Conservation (phyloP, 192 early-diverging fungal species). For the Coemansia nantahalensis region DNA sequence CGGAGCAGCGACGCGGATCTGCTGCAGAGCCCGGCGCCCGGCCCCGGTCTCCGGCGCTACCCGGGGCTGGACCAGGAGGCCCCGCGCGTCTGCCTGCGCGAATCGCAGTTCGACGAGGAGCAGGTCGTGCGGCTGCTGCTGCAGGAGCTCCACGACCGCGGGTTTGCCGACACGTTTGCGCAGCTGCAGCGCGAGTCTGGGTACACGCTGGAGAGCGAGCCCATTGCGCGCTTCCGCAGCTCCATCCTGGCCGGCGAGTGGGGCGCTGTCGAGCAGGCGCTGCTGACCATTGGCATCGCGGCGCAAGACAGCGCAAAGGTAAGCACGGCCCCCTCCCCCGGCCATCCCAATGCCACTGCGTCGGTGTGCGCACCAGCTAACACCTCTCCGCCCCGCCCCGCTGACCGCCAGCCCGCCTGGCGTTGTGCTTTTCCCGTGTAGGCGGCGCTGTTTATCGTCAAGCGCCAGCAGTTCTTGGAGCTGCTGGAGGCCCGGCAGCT, state of each 20-base stretch:
- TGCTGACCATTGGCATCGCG: constrained; percentile 45
- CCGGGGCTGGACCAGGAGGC: constrained; percentile 34
- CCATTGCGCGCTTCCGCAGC: constrained; percentile 67
- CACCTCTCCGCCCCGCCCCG: too few relatives aligned
- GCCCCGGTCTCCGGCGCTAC: constrained; percentile 20
- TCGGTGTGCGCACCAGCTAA: too few relatives aligned
- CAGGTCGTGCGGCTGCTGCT: constrained; percentile 88
- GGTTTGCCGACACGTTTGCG: constrained; percentile 68
- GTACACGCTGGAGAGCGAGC: constrained; percentile 67
- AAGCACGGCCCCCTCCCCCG: constrained; percentile 3
- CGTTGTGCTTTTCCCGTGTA: constrained; percentile 11
- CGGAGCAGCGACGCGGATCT: constrained; percentile 8
- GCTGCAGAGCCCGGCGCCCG: not conserved
- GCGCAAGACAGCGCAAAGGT: constrained; percentile 17
- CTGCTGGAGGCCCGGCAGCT: constrained; percentile 67
- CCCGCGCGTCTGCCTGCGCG: constrained; percentile 38
- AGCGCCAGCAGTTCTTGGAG: constrained; percentile 92
- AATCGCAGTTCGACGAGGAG: constrained; percentile 49
- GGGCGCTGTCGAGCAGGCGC: constrained; percentile 60
- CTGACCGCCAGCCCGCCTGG: too few relatives aligned
- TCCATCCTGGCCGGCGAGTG: constrained; percentile 78
- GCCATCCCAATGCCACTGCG: not conserved
- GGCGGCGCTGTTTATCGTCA: constrained; percentile 66
- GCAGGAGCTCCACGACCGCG: constrained; percentile 81
- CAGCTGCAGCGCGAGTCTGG: constrained; percentile 80